Base-by-base conservation (phyloP, 306 rosid genomes). In the Heteromeles arbutifolia region DNA sequence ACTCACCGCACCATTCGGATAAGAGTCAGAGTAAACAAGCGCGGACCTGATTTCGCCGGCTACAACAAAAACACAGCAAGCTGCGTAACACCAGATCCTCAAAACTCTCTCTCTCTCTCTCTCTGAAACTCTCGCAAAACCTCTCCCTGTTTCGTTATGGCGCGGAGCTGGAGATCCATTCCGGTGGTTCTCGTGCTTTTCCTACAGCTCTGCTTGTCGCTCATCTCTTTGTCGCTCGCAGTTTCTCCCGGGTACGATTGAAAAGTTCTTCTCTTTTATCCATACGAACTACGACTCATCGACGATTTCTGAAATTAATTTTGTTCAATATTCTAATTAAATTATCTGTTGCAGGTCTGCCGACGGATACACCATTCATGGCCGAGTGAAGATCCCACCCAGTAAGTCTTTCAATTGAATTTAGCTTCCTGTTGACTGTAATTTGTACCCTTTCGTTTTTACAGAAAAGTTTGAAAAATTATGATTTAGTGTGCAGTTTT, bases 301-400 rank as follows among this genome's bases (percentile, higher is more conserved):
- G 4, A 7, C 52, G 24, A 31, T 67, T 68, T 68, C 41, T 41
- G 11, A 29, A 44, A 25, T 24, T 34, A 22, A 25, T 29, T 72
- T 54, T 13, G 50, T 83, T 62, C 59, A 54, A 32, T 13, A 54
- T 62, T 44, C 66, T 44, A 50, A 39, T 78, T n/a, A 44, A 26
- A 39, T 74, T 43, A 24, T 32, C 34, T 65, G 80, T 31, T 57
- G 29, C 84, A 92, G 97, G 80, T 88, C 88, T 50, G 39, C 85
- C 45, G 99, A 96, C 58, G 98, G 99, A 10, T 87, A 79, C 89
- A 79, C 92, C 19, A 91, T 96, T 67, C 86, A 82, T 70, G 98
- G 99, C 77, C 97, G 96, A 67, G 98, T 91, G 71, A 96, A 79
- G 91, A 90, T 96, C 77, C 91, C 54, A 50, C 54, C 87, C 2